A percentile compares a stretch with the other conserved stretches of the same genome.
These are phyloP conservation scores for Stemphylium vesicarium DNA, from an alignment of 2,329 filamentous ascomycete genomes.

Conservation along the genomic window DNA sequence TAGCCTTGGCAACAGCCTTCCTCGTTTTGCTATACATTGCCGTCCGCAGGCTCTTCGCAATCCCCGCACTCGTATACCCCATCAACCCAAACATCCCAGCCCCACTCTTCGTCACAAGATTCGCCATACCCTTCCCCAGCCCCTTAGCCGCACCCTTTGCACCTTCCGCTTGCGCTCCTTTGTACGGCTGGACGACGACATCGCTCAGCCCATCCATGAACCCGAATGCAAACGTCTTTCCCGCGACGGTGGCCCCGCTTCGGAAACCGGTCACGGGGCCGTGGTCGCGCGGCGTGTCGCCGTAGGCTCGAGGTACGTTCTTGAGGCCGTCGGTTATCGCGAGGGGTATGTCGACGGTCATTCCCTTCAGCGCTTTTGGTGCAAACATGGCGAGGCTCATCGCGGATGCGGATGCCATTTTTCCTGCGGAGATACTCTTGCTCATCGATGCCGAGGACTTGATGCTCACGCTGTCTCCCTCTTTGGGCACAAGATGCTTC, in stretches of 20 bases:
- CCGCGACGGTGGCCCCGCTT: slow-evolving; percentile 74
- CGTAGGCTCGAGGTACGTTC: slow-evolving; percentile 80
- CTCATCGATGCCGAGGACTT: neutral
- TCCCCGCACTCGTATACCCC: slow-evolving; percentile 17
- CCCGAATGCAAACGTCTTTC: slow-evolving; percentile 74
- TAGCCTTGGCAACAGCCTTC: neutral
- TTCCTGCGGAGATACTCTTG: slow-evolving; percentile 1
- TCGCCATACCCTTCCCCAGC: slow-evolving; percentile 40
- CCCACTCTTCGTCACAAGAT: slow-evolving; percentile 17
- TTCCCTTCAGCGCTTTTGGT: slow-evolving; percentile 28
- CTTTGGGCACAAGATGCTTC: neutral
- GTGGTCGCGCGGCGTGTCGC: slow-evolving; percentile 74
- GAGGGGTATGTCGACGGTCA: slow-evolving; percentile 62
- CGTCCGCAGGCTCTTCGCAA: neutral
- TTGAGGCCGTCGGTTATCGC: slow-evolving; percentile 74
- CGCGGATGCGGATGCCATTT: slow-evolving; percentile 12
- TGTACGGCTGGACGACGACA: slow-evolving; percentile 74
- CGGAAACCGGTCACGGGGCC: slow-evolving; percentile 76
- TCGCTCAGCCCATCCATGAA: slow-evolving; percentile 80
- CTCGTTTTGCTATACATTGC: neutral
- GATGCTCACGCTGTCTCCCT: neutral
- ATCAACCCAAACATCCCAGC: slow-evolving; percentile 24
- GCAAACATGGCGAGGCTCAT: slow-evolving; percentile 19
- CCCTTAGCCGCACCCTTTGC: slow-evolving; percentile 60
- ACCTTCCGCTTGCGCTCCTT: slow-evolving; percentile 68